phyloP scores from a whole-genome alignment of 148 eudicot genomes.

The Heliamphora exappendiculata region DNA sequence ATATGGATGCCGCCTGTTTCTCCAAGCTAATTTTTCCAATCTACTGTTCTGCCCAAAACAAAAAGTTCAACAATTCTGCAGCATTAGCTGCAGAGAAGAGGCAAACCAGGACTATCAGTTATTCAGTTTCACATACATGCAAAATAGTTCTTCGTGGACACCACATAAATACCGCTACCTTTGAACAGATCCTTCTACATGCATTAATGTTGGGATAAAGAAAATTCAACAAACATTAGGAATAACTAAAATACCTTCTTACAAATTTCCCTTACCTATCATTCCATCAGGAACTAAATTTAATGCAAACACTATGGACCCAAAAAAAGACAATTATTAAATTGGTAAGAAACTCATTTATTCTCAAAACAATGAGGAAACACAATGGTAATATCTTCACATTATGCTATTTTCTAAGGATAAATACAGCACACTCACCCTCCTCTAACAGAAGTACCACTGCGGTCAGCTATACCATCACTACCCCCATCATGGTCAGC shows the following conservation, averaged over 20 bases:
- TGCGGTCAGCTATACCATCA: slow-evolving; percentile 29
- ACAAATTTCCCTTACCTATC: not conserved
- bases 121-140: not conserved
- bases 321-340: not conserved
- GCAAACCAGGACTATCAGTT: not conserved
- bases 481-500: slow-evolving; percentile 47
- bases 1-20: slow-evolving; percentile 6
- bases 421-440: slow-evolving; percentile 38
- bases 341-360: not conserved
- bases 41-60: not conserved
- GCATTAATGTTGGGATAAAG: not conserved
- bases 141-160: not conserved
- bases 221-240: not conserved
- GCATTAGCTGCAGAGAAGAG: not conserved
- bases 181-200: not conserved
- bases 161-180: not conserved
- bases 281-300: not conserved
- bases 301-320: not conserved
- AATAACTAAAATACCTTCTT: not conserved
- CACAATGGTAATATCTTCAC: not conserved
- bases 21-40: not conserved
- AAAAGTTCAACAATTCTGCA: not conserved
- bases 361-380: not conserved
- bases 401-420: not conserved
- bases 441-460: slow-evolving; percentile 30